These are phyloP conservation scores for Sporisorium exsertum DNA, from an alignment of 1,284 basidiomycete genomes.

Conservation along the genomic window DNA sequence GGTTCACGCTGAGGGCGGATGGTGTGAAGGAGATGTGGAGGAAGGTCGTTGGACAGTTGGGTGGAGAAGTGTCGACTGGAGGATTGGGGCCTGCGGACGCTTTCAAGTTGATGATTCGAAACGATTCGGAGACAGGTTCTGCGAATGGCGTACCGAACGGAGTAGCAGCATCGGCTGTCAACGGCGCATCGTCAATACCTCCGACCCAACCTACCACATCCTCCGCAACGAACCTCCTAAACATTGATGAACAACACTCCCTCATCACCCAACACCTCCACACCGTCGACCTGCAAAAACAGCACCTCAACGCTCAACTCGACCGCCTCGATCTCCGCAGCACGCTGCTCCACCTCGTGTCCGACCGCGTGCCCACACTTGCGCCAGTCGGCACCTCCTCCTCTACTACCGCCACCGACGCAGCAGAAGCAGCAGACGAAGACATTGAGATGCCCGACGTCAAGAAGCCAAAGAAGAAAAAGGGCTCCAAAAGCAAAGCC, in stretches of 20 bases:
- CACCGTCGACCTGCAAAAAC: constrained; percentile 28
- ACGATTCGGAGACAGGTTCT: not conserved
- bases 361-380: constrained; percentile 38
- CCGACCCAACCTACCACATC: constrained; percentile 5
- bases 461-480: constrained; percentile 14
- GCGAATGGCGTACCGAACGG: not conserved
- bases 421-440: constrained; percentile 3
- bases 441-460: constrained; percentile 22
- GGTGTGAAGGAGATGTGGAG: constrained; percentile 3
- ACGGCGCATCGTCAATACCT: not conserved
- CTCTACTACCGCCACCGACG: not conserved
- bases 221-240: constrained; percentile 14
- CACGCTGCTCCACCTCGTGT: constrained; percentile 38
- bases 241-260: constrained; percentile 16
- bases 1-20: constrained; percentile 6
- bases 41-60: not conserved
- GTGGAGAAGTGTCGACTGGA: not conserved
- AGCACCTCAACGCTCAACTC: constrained; percentile 26
- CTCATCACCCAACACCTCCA: constrained; percentile 19
- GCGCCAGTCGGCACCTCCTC: constrained; percentile 22
- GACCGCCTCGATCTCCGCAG: constrained; percentile 43
- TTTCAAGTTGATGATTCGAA: constrained; percentile 7
- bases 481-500: constrained; percentile 11
- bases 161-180: not conserved
- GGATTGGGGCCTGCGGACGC: constrained; percentile 10